Base-by-base conservation (phyloP, 108 stramenopile species). In the Hondaea fermentalgiana region DNA sequence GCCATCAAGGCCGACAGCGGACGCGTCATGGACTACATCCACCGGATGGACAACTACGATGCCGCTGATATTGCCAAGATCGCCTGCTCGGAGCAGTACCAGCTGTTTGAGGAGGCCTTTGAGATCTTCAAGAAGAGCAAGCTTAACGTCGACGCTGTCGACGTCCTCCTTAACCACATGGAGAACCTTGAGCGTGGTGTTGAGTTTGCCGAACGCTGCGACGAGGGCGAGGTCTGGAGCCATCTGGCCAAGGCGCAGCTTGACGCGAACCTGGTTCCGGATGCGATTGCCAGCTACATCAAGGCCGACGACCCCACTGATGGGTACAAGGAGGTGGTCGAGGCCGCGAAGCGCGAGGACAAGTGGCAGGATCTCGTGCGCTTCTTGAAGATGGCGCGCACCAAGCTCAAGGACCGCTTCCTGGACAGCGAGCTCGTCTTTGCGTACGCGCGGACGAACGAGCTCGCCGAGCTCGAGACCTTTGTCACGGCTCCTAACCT, bases 31-130 rank as follows among this genome's bases (percentile, higher is more conserved):
- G 97, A 97, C 58, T 99, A 99, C 96, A 96, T 99, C 89, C 98
- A 99, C 91, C 97, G 99, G 91, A 95, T 99, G 72, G 99, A 99
- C 95, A 99, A 99, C 95, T 99, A 98, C 89, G 98, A 99, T 91
- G 98, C 98, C 49, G 97, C 98, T 90, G 98, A 97, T 53, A 99
- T 99, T 92, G 99, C 99, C 53, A 95, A 98, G 64, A 99, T 99
- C 88, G 99, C 98, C 88, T 96, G 97, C 5, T 96, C 96, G n/a
- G 98, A 99, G 72, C 96, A 95, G 90, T 98, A 99, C 96, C 97
- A 97, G 93, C 96, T 99, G 19, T 99, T 96, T 93, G 99, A 99
- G 91, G 99, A 99, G 91, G 99, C 97, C 87, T 98, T 95, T 93
- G 96, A 92, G 76, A 99, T 99, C 90, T 99, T 99, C 95, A 93